Base-by-base conservation (phyloP, 768 basidiomycete genomes). In the Phlegmacium glaucopus region DNA sequence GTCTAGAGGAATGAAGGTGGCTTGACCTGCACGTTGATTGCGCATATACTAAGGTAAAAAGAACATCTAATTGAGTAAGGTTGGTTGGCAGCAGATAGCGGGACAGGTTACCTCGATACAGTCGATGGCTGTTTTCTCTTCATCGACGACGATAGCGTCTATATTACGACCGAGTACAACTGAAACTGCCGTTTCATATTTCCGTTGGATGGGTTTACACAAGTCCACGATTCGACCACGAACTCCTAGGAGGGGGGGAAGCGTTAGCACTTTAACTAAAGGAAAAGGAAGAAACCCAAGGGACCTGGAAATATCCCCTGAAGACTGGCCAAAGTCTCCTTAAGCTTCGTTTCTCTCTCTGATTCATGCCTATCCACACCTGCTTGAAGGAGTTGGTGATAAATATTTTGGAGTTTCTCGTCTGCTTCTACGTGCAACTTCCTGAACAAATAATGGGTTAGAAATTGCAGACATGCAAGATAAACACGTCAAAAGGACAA, bases 1-100 rank as follows among this genome's bases (percentile, higher is more conserved):
- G 64, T 98, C 95, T n/a, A 99, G 83, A 0, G 96, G 96, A 39
- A 99, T 88, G 71, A 98, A 98, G 0, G 96, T 99, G 10, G 95
- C 95, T 68, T 94, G 91, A 1, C 95, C 96, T 0, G 89, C 83
- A 29, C 94, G 87, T 66, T 96, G 93, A 50, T 87, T 94, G 51
- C 93, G 87, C 81, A 99, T 82, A 65, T 96, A 97, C 87, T 34
- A n/a, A 11, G 32, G 32, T 10, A 6, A 34, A 34, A n/a, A n/a
- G n/a, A 34, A 6, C 11, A 34, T 34, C n/a, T n/a, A n/a, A n/a
- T 34, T 94, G 56, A 1, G 44, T 39, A 41, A 26, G 26, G 30
- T 13, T 22, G 32, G 9, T 30, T 26, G 39, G 39, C n/a, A 22
- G 8, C 26, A 38, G 18, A 15, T 25, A 71, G 39, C 51, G 90